Evolutionary conservation across 2,329 filamentous ascomycete species (phyloP).

Genomic region (Ophiostoma piceae): DNA sequence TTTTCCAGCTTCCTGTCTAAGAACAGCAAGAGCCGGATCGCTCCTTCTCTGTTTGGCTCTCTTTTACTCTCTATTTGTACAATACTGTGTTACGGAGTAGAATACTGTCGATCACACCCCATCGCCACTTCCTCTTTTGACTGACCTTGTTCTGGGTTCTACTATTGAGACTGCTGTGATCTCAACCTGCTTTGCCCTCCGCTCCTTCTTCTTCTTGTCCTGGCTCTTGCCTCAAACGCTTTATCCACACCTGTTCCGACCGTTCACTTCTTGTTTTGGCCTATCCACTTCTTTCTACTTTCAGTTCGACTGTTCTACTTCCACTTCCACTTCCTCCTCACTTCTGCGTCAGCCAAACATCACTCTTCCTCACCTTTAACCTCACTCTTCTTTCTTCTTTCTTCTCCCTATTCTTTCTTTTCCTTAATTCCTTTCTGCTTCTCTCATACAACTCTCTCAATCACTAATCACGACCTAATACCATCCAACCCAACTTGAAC

Average conservation of each 20-base stretch:
- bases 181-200: background rate
- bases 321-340: background rate
- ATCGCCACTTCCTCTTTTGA: slow-evolving; percentile 11
- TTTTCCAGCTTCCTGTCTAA: slow-evolving; percentile 3
- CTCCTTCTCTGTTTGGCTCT: background rate
- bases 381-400: slow-evolving; percentile 5
- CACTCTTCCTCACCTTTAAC: background rate
- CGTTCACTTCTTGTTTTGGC: slow-evolving; percentile 1
- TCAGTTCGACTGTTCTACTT: background rate
- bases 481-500: background rate
- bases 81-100: background rate
- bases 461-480: background rate
- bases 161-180: background rate
- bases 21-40: background rate
- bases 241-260: background rate
- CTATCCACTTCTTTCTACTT: background rate
- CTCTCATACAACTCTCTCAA: background rate
- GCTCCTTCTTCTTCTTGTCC: background rate
- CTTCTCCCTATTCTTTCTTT: background rate
- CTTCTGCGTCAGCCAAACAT: background rate
- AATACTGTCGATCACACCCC: slow-evolving; percentile 3
- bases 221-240: background rate
- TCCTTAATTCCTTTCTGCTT: background rate
- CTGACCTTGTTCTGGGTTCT: slow-evolving; percentile 3
- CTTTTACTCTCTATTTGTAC: background rate